A percentile compares a stretch with the other conserved stretches of the same genome.
Evolutionary conservation across 352 stramenopile genomes (phyloP).

Genomic region (Phytophthora agathidicida): DNA sequence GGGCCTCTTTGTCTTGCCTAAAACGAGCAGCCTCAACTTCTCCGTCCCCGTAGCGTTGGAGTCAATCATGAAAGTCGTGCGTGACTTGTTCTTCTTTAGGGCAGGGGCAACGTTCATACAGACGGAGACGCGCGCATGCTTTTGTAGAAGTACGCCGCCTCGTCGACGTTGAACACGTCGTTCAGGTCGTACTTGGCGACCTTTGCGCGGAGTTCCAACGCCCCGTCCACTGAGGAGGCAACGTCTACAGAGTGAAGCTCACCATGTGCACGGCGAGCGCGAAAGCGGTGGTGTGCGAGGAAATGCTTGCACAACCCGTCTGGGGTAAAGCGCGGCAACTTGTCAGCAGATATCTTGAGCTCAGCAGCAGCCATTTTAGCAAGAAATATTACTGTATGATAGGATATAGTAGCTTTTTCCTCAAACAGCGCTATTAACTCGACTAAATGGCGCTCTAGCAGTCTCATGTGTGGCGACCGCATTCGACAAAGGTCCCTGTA

Average conservation of each 20-base stretch:
- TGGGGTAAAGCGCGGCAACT: not conserved
- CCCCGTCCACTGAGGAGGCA: not conserved
- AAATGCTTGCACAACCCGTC: not conserved
- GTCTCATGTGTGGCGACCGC: not conserved
- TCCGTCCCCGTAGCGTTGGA: constrained; percentile 1
- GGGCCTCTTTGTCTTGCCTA: not conserved
- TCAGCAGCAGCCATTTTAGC: constrained; percentile 1
- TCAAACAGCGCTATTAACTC: constrained; percentile 1
- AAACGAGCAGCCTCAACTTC: not conserved
- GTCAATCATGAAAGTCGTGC: not conserved
- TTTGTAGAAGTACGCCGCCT: constrained; percentile 9
- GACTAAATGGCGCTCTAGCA: not conserved
- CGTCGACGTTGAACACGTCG: constrained; percentile 2
- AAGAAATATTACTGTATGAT: not conserved
- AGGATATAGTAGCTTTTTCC: not conserved
- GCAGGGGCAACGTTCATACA: not conserved
- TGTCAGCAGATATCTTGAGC: not conserved
- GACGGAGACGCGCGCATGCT: not conserved
- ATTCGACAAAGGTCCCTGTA: not conserved
- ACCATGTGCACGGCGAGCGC: not conserved
- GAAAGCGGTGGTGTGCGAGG: not conserved
- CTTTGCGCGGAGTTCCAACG: not conserved
- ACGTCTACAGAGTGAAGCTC: not conserved
- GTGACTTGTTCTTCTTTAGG: not conserved
- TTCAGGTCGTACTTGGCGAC: constrained; percentile 4